phyloP scores from a whole-genome alignment of 805 yeast genomes.

The Pichia californica region DNA sequence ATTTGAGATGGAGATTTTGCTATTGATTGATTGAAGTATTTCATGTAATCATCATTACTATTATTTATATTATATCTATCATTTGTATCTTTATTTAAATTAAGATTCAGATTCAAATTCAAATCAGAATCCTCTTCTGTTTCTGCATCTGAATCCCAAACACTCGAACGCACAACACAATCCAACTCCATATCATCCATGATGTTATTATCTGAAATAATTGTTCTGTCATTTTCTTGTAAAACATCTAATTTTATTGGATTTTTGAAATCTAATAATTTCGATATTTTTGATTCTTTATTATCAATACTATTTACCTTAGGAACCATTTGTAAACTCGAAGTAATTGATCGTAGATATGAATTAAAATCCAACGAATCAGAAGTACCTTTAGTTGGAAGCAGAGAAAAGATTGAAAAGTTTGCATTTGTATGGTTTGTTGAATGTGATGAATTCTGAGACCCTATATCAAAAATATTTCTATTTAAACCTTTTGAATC shows the following conservation, averaged over 20 bases:
- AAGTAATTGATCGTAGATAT: constrained; percentile 22
- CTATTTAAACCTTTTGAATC: too few species aligned
- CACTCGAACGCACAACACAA: constrained; percentile 15
- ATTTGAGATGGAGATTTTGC: neutral
- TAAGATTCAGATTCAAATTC: constrained; percentile 15
- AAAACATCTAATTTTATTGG: constrained; percentile 6
- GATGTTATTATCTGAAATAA: neutral
- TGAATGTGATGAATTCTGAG: neutral
- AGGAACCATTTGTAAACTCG: constrained; percentile 7
- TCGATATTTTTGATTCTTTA: constrained; percentile 9
- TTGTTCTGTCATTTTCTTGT: constrained; percentile 1
- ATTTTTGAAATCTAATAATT: constrained; percentile 4
- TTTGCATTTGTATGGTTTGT: neutral
- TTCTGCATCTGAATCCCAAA: constrained; percentile 13
- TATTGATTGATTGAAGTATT: neutral
- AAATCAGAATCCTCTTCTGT: constrained; percentile 21
- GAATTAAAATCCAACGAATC: constrained; percentile 23
- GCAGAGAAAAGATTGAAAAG: constrained; percentile 3
- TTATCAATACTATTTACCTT: constrained; percentile 8
- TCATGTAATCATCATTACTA: neutral
- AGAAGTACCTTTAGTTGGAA: neutral
- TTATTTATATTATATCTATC: neutral
- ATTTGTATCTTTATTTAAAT: neutral
- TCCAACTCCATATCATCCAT: constrained; percentile 12
- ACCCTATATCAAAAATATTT: constrained; percentile 10